phyloP scores from a whole-genome alignment of 164 flowering plant genomes.

The Magnolia sinica region DNA sequence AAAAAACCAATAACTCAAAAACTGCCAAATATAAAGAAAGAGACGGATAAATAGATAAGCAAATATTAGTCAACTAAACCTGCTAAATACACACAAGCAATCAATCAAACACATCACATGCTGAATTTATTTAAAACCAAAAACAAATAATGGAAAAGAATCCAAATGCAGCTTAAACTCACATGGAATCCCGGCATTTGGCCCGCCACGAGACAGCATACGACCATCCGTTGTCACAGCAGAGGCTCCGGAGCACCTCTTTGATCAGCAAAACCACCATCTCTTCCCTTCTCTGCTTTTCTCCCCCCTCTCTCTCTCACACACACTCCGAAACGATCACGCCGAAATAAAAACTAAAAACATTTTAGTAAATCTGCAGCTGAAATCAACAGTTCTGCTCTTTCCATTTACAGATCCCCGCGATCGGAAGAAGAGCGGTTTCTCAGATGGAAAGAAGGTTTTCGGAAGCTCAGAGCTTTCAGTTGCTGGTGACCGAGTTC shows the following conservation, averaged over 20 bases:
- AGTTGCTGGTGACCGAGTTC: background rate
- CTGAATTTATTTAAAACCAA: background rate
- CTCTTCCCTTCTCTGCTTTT: background rate
- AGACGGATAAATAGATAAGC: background rate
- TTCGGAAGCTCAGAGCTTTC: background rate
- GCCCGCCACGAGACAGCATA: constrained; percentile 75
- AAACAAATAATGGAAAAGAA: background rate
- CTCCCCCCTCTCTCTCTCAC: background rate
- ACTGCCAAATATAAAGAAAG: background rate
- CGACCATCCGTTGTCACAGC: constrained; percentile 66
- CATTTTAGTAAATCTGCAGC: background rate
- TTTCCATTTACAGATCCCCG: constrained; percentile 19
- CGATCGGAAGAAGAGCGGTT: background rate
- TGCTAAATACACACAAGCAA: background rate
- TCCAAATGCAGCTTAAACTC: constrained; percentile 20
- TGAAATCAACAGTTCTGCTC: constrained; percentile 7
- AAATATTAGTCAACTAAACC: background rate
- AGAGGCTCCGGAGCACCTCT: constrained; percentile 47
- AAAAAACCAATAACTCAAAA: background rate
- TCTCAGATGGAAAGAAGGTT: background rate
- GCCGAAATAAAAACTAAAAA: background rate
- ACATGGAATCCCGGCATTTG: constrained; percentile 59
- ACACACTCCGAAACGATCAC: background rate
- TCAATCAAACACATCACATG: background rate
- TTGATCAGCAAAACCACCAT: constrained; percentile 32